Evolutionary conservation across 768 basidiomycete genomes (phyloP).

Genomic region (Boletus sensibilis): DNA sequence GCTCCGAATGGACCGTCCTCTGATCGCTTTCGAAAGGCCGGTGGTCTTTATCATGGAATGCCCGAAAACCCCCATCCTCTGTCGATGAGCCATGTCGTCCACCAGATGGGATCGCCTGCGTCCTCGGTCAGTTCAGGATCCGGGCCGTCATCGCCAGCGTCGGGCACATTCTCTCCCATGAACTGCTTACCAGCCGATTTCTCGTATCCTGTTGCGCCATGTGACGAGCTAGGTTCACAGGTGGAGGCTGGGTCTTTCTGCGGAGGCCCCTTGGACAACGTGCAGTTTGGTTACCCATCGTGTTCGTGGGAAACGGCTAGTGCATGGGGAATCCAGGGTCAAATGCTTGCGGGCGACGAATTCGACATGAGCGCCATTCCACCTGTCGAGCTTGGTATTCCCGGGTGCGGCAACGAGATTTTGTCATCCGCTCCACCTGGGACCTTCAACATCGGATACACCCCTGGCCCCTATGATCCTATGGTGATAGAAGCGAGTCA

Average conservation of each 20-base stretch:
- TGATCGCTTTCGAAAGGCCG: constrained; percentile 35
- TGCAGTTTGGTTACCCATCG: constrained; percentile 30
- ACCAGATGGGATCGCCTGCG: constrained; percentile 49
- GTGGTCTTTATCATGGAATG: constrained; percentile 52
- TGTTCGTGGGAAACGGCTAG: constrained; percentile 34
- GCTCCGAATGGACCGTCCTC: constrained; percentile 5
- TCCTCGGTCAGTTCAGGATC: constrained; percentile 49
- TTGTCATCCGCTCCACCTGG: constrained; percentile 11
- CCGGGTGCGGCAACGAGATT: constrained; percentile 41
- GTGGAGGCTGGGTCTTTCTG: constrained; percentile 16
- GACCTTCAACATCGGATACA: constrained; percentile 22
- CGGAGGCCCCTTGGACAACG: constrained; percentile 22
- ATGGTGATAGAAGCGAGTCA: constrained; percentile 32
- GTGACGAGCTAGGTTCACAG: constrained; percentile 16
- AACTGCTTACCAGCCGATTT: constrained; percentile 19
- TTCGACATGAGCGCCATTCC: constrained; percentile 68
- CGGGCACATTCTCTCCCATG: constrained; percentile 49
- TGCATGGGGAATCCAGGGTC: constrained; percentile 36
- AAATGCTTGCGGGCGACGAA: constrained; percentile 54
- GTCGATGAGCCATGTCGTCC: constrained; percentile 41
- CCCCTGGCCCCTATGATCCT: constrained; percentile 25
- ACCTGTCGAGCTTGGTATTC: constrained; percentile 57
- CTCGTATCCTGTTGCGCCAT: constrained; percentile 21
- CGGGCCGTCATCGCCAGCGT: constrained; percentile 50
- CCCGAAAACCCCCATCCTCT: constrained; percentile 45